phyloP scores from a whole-genome alignment of 192 early-diverging fungal species.

The Podila minutissima region DNA sequence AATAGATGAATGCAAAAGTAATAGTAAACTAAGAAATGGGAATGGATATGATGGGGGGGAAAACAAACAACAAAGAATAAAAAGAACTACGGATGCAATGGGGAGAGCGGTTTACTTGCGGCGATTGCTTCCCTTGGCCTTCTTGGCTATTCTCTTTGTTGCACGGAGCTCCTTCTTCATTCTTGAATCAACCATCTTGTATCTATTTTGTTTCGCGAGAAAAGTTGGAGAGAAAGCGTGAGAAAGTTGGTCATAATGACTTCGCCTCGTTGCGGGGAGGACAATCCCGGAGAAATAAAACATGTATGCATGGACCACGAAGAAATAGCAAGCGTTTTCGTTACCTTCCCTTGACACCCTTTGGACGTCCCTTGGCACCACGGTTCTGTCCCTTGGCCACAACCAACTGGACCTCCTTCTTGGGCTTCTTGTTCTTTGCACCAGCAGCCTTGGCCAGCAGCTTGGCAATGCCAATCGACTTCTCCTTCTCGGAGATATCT shows the following conservation, averaged over 20 bases:
- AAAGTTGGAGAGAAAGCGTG: neutral
- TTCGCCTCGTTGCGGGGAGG: too few relatives aligned
- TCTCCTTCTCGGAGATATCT: constrained; percentile 91
- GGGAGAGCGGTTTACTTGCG: constrained; percentile 36
- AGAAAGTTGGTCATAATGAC: neutral
- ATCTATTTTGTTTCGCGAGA: constrained; percentile 21
- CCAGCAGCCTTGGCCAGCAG: constrained; percentile 82
- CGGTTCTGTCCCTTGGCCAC: constrained; percentile 88
- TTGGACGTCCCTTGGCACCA: constrained; percentile 90
- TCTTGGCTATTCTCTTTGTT: constrained; percentile 76
- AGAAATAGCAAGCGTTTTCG: neutral
- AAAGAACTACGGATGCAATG: constrained; percentile 3
- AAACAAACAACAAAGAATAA: neutral
- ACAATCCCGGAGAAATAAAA: neutral
- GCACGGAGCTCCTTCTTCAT: constrained; percentile 98
- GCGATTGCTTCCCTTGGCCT: constrained; percentile 62
- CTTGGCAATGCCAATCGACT: constrained; percentile 83
- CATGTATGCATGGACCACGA: neutral
- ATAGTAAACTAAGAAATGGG: constrained; percentile 2
- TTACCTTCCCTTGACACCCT: constrained; percentile 97
- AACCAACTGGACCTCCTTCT: constrained; percentile 85
- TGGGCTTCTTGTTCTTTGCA: constrained; percentile 77
- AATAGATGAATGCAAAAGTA: neutral
- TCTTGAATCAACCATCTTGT: constrained; percentile 94
- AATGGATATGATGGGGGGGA: neutral